These are phyloP conservation scores for Berberis thunbergii DNA, from an alignment of 164 flowering plant species.

Conservation along the genomic window DNA sequence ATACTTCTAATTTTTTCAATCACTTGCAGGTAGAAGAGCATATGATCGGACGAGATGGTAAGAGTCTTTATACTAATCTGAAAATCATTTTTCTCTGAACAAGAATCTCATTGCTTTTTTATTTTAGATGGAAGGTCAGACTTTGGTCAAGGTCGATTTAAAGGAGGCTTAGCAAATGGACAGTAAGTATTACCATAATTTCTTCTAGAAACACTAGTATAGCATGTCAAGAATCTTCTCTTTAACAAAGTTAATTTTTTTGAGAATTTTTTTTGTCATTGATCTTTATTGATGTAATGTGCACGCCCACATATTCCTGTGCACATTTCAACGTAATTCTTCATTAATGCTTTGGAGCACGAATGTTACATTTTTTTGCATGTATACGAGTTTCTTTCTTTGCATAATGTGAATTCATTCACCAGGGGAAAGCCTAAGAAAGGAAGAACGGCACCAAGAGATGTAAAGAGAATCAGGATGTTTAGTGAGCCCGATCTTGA, in stretches of 20 bases:
- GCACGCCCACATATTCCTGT: not conserved
- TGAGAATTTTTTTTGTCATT: not conserved
- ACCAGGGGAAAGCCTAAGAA: slow-evolving; percentile 84
- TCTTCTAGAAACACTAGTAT: not conserved
- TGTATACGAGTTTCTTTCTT: not conserved
- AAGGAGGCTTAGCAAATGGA: slow-evolving; percentile 50
- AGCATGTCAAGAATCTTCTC: not conserved
- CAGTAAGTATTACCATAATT: slow-evolving; percentile 35
- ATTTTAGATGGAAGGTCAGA: slow-evolving; percentile 57
- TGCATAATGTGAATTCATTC: not conserved
- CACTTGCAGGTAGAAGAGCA: slow-evolving; percentile 63
- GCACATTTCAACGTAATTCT: not conserved
- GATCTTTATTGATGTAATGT: not conserved
- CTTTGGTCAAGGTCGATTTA: slow-evolving; percentile 62
- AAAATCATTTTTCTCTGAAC: not conserved
- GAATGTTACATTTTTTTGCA: not conserved
- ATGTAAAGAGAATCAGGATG: slow-evolving; percentile 55
- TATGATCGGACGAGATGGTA: slow-evolving; percentile 68
- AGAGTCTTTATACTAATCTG: slow-evolving; percentile 8
- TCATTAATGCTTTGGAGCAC: not conserved
- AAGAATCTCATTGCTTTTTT: slow-evolving; percentile 12
- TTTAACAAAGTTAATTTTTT: not conserved
- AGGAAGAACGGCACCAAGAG: slow-evolving; percentile 55
- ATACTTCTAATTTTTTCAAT: not conserved
- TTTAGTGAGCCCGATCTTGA: slow-evolving; percentile 60